Evolutionary conservation across 2,329 filamentous ascomycete genomes (phyloP).

Genomic region (Albophoma yamanashiensis): DNA sequence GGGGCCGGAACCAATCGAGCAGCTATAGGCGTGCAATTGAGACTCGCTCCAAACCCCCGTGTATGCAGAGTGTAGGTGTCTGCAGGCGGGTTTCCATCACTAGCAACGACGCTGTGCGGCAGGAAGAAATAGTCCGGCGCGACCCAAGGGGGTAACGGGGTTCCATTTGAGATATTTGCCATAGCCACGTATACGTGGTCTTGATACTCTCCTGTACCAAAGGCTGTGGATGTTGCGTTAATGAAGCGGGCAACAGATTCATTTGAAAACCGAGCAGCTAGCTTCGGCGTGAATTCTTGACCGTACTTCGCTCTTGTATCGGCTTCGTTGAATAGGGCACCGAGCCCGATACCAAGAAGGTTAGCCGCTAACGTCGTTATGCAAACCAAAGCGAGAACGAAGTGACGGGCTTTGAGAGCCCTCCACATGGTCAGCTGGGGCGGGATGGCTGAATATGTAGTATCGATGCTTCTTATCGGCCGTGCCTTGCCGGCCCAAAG

Average conservation of each 20-base stretch:
- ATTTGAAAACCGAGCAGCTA: not conserved
- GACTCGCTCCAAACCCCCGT: slow-evolving; percentile 14
- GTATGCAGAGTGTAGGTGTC: slow-evolving; percentile 9
- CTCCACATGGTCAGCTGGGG: slow-evolving; percentile 38
- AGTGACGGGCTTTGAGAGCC: slow-evolving; percentile 32
- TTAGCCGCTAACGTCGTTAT: slow-evolving; percentile 38
- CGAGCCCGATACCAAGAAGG: slow-evolving; percentile 38
- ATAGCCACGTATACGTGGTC: slow-evolving; percentile 19
- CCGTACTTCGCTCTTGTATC: not conserved
- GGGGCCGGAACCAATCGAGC: not conserved
- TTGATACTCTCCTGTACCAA: not conserved
- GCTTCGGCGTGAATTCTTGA: not conserved
- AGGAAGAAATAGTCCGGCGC: slow-evolving; percentile 34
- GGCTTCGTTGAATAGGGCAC: slow-evolving; percentile 36
- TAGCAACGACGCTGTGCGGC: slow-evolving; percentile 21
- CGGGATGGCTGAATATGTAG: slow-evolving; percentile 41
- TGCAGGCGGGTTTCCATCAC: too few relatives aligned
- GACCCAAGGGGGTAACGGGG: slow-evolving; percentile 38
- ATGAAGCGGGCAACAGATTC: not conserved
- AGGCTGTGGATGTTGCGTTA: not conserved
- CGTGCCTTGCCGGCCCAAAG: slow-evolving; percentile 26
- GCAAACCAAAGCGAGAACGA: slow-evolving; percentile 35
- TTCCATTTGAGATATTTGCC: slow-evolving; percentile 33
- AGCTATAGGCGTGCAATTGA: slow-evolving; percentile 10
- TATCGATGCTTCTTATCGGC: slow-evolving; percentile 26